Evolutionary conservation across 169 alveolate genomes (phyloP), one percentile per base, ranked within the genome.

Genomic region (Cystoisospora suis): DNA sequence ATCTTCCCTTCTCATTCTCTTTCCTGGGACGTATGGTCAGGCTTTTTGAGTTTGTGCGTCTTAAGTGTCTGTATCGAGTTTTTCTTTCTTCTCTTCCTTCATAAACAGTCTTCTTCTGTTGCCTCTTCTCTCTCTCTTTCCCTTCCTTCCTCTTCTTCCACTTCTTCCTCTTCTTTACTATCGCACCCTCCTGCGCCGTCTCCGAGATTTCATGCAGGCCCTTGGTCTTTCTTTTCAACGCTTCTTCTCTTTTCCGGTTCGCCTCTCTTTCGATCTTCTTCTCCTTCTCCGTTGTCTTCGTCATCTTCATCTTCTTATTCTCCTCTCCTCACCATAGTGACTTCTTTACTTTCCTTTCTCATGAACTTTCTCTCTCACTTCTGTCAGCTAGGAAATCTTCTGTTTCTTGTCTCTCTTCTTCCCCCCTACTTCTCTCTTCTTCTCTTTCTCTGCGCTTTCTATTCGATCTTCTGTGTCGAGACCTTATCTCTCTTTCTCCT

Each of bases 381-480:
- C 56, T 72, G 56, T 5, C 83, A 72, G 27, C 83, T 72, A 17
- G 83, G 83, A 29, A 56, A 72, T 34, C 42, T 72, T 27, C 56
- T 72, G 42, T 72, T 72, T 38, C n/a, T 72, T 38, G 38, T 27
- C 32, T 46, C 83, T 12, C 58, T 72, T 9, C 40, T 12, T 1
- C 83, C 83, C 3, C 83, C 83, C 6, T 38, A 6, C 56, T 72
- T 72, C 83, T 38, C 83, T 0, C 56, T 72, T 29, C 53, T 53
- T 27, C 56, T 72, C 34, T 72, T 72, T 53, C 56, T 34, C 56
- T 72, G 83, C 53, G 3, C 38, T 27, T 17, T 40, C n/a, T 72
- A 40, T 38, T 3, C 83, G 40, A 56, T 34, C 36, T 1, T 38
- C 27, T 23, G 12, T 53, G 38, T 72, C 56, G 20, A 27, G 38